Percentiles rank a stretch among this genome's conserved stretches.
Evolutionary conservation across 805 yeast species (phyloP).

Genomic region (Suhomyces tanzawaensis): DNA sequence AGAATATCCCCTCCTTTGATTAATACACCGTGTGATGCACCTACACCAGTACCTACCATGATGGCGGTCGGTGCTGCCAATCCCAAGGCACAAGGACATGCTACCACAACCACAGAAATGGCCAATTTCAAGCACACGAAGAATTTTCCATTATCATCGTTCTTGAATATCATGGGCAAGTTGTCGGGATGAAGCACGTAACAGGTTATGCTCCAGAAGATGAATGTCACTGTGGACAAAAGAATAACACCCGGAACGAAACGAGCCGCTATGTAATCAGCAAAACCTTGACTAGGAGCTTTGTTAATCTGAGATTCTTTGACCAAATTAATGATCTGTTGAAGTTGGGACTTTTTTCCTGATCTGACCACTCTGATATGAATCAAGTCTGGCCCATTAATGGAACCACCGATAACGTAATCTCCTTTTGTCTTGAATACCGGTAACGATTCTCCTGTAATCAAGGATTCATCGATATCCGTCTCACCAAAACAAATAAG

Average conservation of each 20-base stretch:
- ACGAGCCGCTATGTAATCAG: slow-evolving; percentile 79
- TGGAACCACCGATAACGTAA: slow-evolving; percentile 81
- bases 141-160: slow-evolving; percentile 51
- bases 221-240: slow-evolving; percentile 64
- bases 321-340: slow-evolving; percentile 82
- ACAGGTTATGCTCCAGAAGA: slow-evolving; percentile 38
- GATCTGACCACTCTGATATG: slow-evolving; percentile 66
- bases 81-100: slow-evolving; percentile 98
- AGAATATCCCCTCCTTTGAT: slow-evolving; percentile 91
- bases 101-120: slow-evolving; percentile 92
- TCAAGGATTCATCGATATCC: slow-evolving; percentile 82
- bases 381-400: slow-evolving; percentile 74
- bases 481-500: slow-evolving; percentile 71
- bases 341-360: slow-evolving; percentile 82
- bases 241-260: slow-evolving; percentile 77
- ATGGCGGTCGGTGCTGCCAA: slow-evolving; percentile 98
- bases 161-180: slow-evolving; percentile 49
- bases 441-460: slow-evolving; percentile 90
- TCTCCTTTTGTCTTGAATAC: slow-evolving; percentile 62
- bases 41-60: slow-evolving; percentile 98
- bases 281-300: slow-evolving; percentile 88
- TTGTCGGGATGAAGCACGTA: slow-evolving; percentile 15
- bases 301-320: slow-evolving; percentile 84
- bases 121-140: slow-evolving; percentile 74
- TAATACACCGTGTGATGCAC: slow-evolving; percentile 84